Conservation (phyloP, 306 rosid species). For the Glycine tomentella region DNA sequence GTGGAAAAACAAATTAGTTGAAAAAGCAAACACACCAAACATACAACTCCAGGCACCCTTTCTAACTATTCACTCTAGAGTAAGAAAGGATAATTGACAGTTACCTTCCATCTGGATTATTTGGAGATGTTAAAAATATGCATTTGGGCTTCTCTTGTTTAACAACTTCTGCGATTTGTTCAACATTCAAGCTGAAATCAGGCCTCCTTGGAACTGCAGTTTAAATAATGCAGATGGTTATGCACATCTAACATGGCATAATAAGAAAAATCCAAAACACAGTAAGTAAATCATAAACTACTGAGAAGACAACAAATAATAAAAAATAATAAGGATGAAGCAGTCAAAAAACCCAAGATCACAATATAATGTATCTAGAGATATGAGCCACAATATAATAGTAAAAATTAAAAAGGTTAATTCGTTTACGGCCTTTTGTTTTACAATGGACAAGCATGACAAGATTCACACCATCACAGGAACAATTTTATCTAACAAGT, state of each 20-base stretch:
- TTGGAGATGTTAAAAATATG: conserved; percentile 96
- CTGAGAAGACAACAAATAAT: conserved; percentile 17
- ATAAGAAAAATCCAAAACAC: conserved; percentile 31
- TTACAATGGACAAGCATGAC: conserved; percentile 4
- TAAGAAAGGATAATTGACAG: conserved; percentile 22
- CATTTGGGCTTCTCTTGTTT: conserved; percentile 90
- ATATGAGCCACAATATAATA: not conserved
- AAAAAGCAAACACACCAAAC: not conserved
- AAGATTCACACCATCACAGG: conserved; percentile 12
- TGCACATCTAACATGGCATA: conserved; percentile 34
- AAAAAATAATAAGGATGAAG: conserved; percentile 4
- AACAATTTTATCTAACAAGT: not conserved
- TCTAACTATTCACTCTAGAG: not conserved
- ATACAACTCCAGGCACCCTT: not conserved
- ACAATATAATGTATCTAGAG: not conserved
- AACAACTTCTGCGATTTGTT: conserved; percentile 65
- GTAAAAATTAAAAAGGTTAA: not conserved
- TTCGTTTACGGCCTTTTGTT: not conserved
- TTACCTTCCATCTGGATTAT: conserved; percentile 99
- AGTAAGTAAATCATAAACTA: conserved; percentile 43
- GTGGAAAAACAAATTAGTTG: not conserved
- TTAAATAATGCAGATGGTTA: conserved; percentile 42
- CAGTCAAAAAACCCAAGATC: conserved; percentile 10
- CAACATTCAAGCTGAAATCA: conserved; percentile 86
- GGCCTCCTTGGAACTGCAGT: conserved; percentile 84